Evolutionary conservation across 768 basidiomycete genomes (phyloP).

Genomic region (Rhodotorula diobovata): DNA sequence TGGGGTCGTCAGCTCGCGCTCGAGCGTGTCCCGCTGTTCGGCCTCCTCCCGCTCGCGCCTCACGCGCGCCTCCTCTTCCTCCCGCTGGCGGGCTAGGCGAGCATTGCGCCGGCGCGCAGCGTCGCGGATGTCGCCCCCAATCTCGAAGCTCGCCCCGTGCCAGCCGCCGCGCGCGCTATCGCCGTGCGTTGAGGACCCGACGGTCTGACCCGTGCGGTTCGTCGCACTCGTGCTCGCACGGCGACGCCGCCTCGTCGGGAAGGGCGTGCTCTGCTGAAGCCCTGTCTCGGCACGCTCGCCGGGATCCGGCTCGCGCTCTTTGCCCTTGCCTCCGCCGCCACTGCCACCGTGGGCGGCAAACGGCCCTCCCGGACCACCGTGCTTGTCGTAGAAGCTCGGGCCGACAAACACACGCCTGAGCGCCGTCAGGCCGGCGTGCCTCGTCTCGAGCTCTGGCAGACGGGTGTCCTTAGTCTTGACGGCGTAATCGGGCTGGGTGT

Average conservation of each 20-base stretch:
- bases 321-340: slow-evolving; percentile 1
- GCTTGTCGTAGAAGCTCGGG: slow-evolving; percentile 7
- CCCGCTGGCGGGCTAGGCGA: slow-evolving; percentile 13
- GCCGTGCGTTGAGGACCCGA: not conserved
- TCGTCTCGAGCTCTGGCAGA: slow-evolving; percentile 3
- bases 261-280: not conserved
- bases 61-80: not conserved
- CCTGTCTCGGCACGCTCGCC: not conserved
- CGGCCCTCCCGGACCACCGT: not conserved
- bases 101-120: slow-evolving; percentile 22
- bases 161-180: slow-evolving; percentile 22
- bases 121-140: slow-evolving; percentile 30
- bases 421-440: slow-evolving; percentile 3
- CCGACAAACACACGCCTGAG: slow-evolving; percentile 31
- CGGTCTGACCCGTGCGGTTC: too few species aligned
- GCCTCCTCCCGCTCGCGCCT: not conserved
- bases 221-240: slow-evolving; percentile 1
- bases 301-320: not conserved
- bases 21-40: not conserved
- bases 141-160: slow-evolving; percentile 29
- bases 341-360: not conserved
- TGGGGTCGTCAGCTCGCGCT: not conserved
- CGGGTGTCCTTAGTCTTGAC: not conserved
- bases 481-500: slow-evolving; percentile 7
- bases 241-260: not conserved